Evolutionary conservation across 768 basidiomycete genomes (phyloP), one percentile per base, ranked within the genome.

Genomic region (Phaeotremella skinneri): DNA sequence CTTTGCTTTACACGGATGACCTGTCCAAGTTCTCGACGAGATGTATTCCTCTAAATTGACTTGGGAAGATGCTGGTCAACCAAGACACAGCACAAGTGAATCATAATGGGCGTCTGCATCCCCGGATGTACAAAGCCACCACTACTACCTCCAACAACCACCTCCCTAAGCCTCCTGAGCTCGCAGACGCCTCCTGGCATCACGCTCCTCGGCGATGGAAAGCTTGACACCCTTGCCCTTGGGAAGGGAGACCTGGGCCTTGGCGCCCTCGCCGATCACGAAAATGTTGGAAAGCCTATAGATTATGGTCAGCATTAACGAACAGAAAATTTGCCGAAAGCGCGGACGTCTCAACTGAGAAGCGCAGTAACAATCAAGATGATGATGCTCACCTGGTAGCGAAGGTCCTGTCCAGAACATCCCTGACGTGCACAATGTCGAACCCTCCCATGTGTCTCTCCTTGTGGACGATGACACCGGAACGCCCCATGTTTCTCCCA

Each of bases 401-500:
- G 73, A 98, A 99, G 49, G 91, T 91, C 77, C 91, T 83, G 78
- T 96, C 94, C 63, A 94, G 82, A 49, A 89, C 87, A 77, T 97
- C 96, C 81, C 89, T 92, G 73, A 97, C 90, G 76, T 97, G 94
- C 58, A 97, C 90, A 61, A 99, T 98, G 81, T 99, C 96, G 80
- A 93, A 98, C 63, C 93, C 94, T 79, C 96, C 96, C 67, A 90
- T 81, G 79, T 98, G 96, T 82, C 91, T 91, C 84, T 98, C 96
- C 68, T 89, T 85, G 82, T 94, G 90, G 52, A 91, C 86, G 73
- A 99, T 96, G 64, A 91, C 85, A 81, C 96, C 96, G 56, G 87
- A 89, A 81, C 96, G 86, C 67, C 96, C 96, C 91, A 97, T 97
- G 87, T 98, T 99, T 78, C 94, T 91, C 64, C 96, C 96, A 76